Evolutionary conservation across 2,329 filamentous ascomycete species (phyloP), one percentile per base, ranked within the genome.

Genomic region (Colletotrichum musicola): DNA sequence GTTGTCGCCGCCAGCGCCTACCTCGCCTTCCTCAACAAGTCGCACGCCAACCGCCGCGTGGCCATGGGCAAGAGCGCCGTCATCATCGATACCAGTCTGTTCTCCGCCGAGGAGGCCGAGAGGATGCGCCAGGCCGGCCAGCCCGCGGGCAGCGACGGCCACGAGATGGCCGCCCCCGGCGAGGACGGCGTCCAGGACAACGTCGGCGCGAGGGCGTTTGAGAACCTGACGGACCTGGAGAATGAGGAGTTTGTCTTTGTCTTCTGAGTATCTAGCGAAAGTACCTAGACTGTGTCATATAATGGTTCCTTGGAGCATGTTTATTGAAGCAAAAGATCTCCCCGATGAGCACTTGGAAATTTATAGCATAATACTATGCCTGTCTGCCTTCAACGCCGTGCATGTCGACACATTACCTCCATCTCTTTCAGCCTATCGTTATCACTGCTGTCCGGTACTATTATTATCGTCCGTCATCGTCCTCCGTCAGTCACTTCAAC

Each of bases 231-330:
- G 16, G 88, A 90, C 74, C 76, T 87, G 72, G 80, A 86, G 77
- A 90, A 90, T 70, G 88, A 90, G 73, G 88, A 90, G 69, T 91
- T 91, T 73, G 82, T 90, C 6, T 91, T 88, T 76, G 82, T 90
- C 3, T 88, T 68, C n/a, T 70, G 18, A 50, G 30, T 35, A 35
- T 35, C 2, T 35, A 10, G 30, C 7, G 22, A 25, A 35, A 35
- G 7, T 10, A 10, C 1, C 30, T 35, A 35, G n/a, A n/a, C n/a
- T n/a, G n/a, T n/a, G n/a, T 35, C 7, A 35, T 4, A 9, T 35
- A 35, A 7, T 10, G 7, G 10, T 35, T 7, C 10, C 2, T 3
- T 35, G 22, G 4, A 4, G 30, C 30, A 10, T 35, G 3, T 35
- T 10, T 4, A 35, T 2, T 35, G 6, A 10, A 35, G 30, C 1